A percentile compares a stretch with the other conserved stretches of the same genome.
Conservation (phyloP, 2,329 filamentous ascomycete genomes). For the Bimuria novae-zelandiae region DNA sequence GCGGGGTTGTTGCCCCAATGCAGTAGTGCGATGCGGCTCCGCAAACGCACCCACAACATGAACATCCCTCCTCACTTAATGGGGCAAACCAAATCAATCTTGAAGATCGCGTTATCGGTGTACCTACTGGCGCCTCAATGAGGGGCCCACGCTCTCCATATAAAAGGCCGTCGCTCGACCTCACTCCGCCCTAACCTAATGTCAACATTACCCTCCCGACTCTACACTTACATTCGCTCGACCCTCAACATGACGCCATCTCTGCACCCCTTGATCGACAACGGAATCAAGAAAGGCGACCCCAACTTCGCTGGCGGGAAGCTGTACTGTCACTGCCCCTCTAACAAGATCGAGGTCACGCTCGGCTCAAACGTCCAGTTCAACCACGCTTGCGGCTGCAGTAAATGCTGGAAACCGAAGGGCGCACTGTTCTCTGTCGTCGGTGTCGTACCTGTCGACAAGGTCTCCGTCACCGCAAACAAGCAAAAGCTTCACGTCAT, state of each 20-base stretch:
- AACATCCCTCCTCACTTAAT: background rate
- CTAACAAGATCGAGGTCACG: conserved; percentile 61
- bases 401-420: conserved; percentile 72
- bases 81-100: background rate
- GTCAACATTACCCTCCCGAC: background rate
- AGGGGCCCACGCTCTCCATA: conserved; percentile 1
- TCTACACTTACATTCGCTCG: conserved; percentile 7
- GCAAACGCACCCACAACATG: background rate
- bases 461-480: conserved; percentile 63
- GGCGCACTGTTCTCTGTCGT: conserved; percentile 68
- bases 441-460: conserved; percentile 62
- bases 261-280: conserved; percentile 67
- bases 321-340: conserved; percentile 64
- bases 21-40: conserved; percentile 5
- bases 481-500: conserved; percentile 61
- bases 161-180: background rate
- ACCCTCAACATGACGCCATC: conserved; percentile 43
- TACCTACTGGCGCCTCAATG: background rate
- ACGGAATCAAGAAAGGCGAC: conserved; percentile 62
- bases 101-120: background rate
- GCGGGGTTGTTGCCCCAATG: conserved; percentile 4
- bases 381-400: conserved; percentile 74
- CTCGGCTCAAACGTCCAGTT: conserved; percentile 64
- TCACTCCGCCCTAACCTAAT: background rate
- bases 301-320: conserved; percentile 63